A percentile compares a stretch with the other conserved stretches of the same genome.
These are phyloP conservation scores for Fusarium sp. DNA, from an alignment of 2,329 filamentous ascomycete species.

Conservation along the genomic window DNA sequence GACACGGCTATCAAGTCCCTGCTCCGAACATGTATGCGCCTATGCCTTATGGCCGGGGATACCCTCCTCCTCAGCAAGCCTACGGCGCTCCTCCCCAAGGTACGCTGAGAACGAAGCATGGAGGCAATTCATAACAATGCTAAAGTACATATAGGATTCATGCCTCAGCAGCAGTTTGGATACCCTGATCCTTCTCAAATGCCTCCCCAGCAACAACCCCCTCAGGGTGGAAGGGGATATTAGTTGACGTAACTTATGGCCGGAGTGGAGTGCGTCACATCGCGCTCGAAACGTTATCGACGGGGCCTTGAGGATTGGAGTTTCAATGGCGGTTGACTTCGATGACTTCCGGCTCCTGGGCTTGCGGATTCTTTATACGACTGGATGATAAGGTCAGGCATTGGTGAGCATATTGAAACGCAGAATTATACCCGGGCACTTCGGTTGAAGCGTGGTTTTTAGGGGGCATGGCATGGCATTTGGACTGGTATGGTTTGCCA, in stretches of 20 bases:
- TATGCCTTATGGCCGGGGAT: conserved; percentile 52
- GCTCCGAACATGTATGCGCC: conserved; percentile 52
- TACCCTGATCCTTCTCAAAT: conserved; percentile 58
- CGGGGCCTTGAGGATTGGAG: conserved; percentile 10
- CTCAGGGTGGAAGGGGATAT: conserved; percentile 56
- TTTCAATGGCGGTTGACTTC: conserved; percentile 30
- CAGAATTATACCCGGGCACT: conserved; percentile 45
- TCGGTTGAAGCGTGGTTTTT: conserved; percentile 41
- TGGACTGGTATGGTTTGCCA: conserved; percentile 35
- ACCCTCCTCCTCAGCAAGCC: conserved; percentile 47
- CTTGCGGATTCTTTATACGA: conserved; percentile 42
- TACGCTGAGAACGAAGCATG: conserved; percentile 36
- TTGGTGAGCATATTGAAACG: conserved; percentile 44
- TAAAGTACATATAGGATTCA: conserved; percentile 47
- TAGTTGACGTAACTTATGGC: conserved; percentile 39
- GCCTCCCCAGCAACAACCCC: conserved; percentile 49
- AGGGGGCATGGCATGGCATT: conserved; percentile 28
- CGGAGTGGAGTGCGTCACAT: conserved; percentile 1
- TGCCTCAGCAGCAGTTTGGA: conserved; percentile 52
- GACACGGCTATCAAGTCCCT: conserved; percentile 48
- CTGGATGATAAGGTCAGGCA: conserved; percentile 40
- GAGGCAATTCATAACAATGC: neutral
- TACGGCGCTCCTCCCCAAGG: conserved; percentile 55
- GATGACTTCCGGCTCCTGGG: conserved; percentile 39
- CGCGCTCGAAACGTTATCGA: neutral